phyloP scores from a whole-genome alignment of 2,329 filamentous ascomycete genomes.

The Phialophora verrucosa region DNA sequence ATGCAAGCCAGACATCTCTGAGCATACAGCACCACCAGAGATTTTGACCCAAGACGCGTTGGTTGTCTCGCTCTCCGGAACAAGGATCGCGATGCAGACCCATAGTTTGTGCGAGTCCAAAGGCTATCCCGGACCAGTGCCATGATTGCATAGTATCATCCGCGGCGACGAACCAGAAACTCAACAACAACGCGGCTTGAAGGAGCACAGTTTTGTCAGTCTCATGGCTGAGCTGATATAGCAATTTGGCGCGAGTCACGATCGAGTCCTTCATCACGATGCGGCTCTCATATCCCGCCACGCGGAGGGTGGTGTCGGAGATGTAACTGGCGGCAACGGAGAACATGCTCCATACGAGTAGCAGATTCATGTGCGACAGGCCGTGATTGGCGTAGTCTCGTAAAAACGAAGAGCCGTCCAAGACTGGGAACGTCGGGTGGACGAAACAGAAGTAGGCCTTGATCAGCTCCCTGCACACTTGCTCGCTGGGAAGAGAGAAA shows the following conservation, averaged over 20 bases:
- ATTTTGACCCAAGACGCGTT: not conserved
- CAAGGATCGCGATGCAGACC: constrained; percentile 1
- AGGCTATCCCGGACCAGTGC: constrained; percentile 1
- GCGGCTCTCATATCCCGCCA: not conserved
- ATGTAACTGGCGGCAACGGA: constrained; percentile 5
- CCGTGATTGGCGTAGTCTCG: not conserved
- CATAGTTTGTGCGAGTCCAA: not conserved
- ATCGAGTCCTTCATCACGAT: constrained; percentile 5
- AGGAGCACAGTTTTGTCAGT: constrained; percentile 3
- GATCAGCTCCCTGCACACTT: not conserved
- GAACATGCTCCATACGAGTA: constrained; percentile 10
- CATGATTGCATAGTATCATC: not conserved
- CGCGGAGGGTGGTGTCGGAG: not conserved
- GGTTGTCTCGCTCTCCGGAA: not conserved
- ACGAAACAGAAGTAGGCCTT: not conserved
- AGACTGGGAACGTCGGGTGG: not conserved
- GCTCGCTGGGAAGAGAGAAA: constrained; percentile 1
- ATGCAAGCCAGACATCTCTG: constrained; percentile 2
- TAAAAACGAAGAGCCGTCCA: not conserved
- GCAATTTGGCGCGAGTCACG: not conserved
- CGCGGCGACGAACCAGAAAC: constrained; percentile 3
- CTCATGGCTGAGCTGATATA: constrained; percentile 2
- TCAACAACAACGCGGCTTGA: constrained; percentile 1
- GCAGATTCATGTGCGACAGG: not conserved
- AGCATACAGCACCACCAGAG: constrained; percentile 9